Conservation (phyloP, 176 grass and related monocot species). For the Dendrocalamus sinicus region DNA sequence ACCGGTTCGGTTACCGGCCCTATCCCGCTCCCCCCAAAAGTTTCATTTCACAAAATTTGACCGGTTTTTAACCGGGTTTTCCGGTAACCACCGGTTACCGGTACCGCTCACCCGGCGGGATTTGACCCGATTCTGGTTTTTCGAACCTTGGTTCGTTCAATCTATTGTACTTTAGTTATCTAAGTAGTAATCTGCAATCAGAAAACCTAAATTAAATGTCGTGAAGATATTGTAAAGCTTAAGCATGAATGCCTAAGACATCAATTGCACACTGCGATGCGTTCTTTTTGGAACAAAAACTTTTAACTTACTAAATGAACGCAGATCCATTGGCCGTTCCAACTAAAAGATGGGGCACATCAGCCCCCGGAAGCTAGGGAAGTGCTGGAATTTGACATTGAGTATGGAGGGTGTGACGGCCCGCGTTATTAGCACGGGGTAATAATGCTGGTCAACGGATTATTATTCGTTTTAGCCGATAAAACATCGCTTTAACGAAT, state of each 20-base stretch:
- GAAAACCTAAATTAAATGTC: not conserved
- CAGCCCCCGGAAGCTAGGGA: constrained; percentile 65
- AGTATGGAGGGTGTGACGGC: too few relatives aligned
- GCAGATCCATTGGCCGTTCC: constrained; percentile 83
- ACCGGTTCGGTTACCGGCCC: too few relatives aligned
- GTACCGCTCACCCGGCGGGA: too few relatives aligned
- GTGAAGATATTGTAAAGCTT: not conserved
- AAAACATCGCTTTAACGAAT: too few relatives aligned
- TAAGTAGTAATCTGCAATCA: not conserved
- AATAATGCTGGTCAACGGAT: too few relatives aligned
- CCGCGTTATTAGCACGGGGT: too few relatives aligned
- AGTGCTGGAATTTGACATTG: constrained; percentile 80
- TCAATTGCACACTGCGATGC: not conserved
- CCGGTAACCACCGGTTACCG: too few relatives aligned
- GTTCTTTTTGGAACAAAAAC: not conserved
- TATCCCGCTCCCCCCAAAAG: too few relatives aligned
- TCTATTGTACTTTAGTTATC: not conserved
- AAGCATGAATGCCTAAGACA: not conserved
- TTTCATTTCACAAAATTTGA: too few relatives aligned
- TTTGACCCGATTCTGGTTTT: too few relatives aligned
- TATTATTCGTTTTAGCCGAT: too few relatives aligned
- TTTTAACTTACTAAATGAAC: constrained; percentile 19
- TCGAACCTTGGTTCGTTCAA: not conserved
- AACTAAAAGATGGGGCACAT: constrained; percentile 67
- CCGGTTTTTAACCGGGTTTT: too few relatives aligned